A percentile compares a stretch with the other conserved stretches of the same genome.
These are phyloP conservation scores for Amanita inopinata DNA, from an alignment of 768 basidiomycete species.

Conservation along the genomic window DNA sequence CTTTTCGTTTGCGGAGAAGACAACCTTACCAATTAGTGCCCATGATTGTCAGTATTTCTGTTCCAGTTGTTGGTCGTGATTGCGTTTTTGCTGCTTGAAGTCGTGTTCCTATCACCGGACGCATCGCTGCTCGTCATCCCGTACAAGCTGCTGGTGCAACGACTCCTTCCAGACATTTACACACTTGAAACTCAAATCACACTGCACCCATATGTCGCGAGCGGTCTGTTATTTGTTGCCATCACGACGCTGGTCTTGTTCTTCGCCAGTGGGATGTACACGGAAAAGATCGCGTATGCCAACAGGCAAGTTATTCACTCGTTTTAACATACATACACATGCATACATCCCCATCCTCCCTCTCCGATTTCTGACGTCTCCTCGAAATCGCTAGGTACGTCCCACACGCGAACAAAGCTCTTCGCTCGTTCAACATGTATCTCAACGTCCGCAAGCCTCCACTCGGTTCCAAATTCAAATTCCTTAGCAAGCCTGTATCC, in stretches of 20 bases:
- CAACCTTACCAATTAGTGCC: constrained; percentile 10
- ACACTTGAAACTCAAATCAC: constrained; percentile 29
- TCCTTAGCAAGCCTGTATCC: constrained; percentile 38
- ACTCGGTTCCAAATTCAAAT: constrained; percentile 46
- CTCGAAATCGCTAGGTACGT: constrained; percentile 64
- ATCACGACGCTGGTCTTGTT: constrained; percentile 88
- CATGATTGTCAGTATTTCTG: constrained; percentile 54
- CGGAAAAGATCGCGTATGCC: constrained; percentile 93
- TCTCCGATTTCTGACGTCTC: background rate
- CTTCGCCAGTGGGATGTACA: constrained; percentile 94
- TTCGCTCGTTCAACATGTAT: constrained; percentile 94
- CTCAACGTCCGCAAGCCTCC: constrained; percentile 86
- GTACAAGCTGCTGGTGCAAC: constrained; percentile 41
- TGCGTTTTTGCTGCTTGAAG: constrained; percentile 54
- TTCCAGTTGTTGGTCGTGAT: constrained; percentile 58
- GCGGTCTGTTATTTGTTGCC: constrained; percentile 76
- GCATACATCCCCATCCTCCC: constrained; percentile 9
- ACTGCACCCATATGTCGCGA: constrained; percentile 67
- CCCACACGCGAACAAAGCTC: constrained; percentile 86
- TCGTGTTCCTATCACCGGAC: constrained; percentile 58
- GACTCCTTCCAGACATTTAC: constrained; percentile 43
- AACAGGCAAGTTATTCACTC: constrained; percentile 67
- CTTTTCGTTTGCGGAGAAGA: constrained; percentile 12
- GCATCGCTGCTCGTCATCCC: constrained; percentile 59
- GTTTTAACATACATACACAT: background rate